phyloP scores from a whole-genome alignment of 1,139 yeast genomes.

The Yamadazyma oceani region DNA sequence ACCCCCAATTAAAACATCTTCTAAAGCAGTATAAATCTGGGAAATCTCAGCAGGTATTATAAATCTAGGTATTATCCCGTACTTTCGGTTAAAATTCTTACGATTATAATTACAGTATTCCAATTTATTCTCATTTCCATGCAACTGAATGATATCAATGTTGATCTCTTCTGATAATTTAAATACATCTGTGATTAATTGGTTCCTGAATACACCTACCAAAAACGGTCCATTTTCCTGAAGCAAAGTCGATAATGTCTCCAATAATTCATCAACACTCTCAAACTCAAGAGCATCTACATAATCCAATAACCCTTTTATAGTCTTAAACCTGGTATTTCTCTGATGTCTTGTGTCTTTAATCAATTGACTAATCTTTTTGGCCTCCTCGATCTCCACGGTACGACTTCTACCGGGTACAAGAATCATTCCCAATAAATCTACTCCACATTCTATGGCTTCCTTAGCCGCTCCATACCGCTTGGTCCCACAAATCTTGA shows the following conservation, averaged over 20 bases:
- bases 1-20: conserved; percentile 13
- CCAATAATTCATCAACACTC: conserved; percentile 35
- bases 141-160: conserved; percentile 82
- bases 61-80: conserved; percentile 74
- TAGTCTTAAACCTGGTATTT: conserved; percentile 20
- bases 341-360: conserved; percentile 19
- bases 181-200: conserved; percentile 61
- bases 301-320: conserved; percentile 20
- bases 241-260: conserved; percentile 28
- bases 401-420: conserved; percentile 84
- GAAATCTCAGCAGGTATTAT: conserved; percentile 55
- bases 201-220: conserved; percentile 93
- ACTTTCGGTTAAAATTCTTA: conserved; percentile 16
- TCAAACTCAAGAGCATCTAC: conserved; percentile 18
- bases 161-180: conserved; percentile 44
- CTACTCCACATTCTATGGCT: conserved; percentile 73
- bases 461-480: conserved; percentile 63
- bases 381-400: conserved; percentile 54
- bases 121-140: conserved; percentile 74
- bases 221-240: conserved; percentile 61
- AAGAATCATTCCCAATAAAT: conserved; percentile 77
- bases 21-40: conserved; percentile 18
- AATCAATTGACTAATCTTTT: conserved; percentile 46
- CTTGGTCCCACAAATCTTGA: conserved; percentile 84
- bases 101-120: conserved; percentile 35